Base-by-base conservation (phyloP, 163 green algal species). In the Chlorella variabilis region DNA sequence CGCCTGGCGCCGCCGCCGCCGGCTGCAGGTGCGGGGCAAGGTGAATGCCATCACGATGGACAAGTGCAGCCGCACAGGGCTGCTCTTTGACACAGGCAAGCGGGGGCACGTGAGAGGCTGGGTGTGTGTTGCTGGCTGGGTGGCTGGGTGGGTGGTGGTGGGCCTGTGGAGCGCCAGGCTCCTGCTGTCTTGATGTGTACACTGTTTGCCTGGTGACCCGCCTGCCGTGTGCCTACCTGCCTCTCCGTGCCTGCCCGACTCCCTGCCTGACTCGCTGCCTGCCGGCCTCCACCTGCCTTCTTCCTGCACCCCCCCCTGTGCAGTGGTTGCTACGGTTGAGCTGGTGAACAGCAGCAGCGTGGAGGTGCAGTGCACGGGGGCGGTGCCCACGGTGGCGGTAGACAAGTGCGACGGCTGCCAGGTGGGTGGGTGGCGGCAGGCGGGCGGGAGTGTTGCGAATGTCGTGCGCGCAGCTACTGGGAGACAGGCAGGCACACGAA, bases 41-140 rank as follows among this genome's bases (percentile, higher is more conserved):
- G 91, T 96, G n/a, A 98, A 97, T 83, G 88, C 93, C 41, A 93
- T 98, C 83, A 92, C 88, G 13, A 31, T 98, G 45, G 94, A 98
- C 88, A 84, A 79, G 27, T 98, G 95, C 89, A 75, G 56, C 41
- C 77, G 85, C 31, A 87, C 81, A 1, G 94, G 92, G 0, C 63
- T 98, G 38, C 74, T 97, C 36, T 97, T 98, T 71, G 86, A 93
- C 3, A 70, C 91, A 71, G 69, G 69, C n/a, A 29, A 42, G 69
- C 31, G 1, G 5, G 9, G 31, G n/a, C n/a, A n/a, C n/a, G 4
- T 18, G 4, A 3, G 27, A 2, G 20, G 23, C 25, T 36, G 58
- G 18, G 27, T 68, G 59, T 6, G n/a, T 34, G 38, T 15, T 5
- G 23, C 29, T 6, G 31, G 61, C 31, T 18, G 4, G 18, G 27